Evolutionary conservation across 805 yeast genomes (phyloP), one percentile per base, ranked within the genome.

Genomic region (Yamadazyma olivae): DNA sequence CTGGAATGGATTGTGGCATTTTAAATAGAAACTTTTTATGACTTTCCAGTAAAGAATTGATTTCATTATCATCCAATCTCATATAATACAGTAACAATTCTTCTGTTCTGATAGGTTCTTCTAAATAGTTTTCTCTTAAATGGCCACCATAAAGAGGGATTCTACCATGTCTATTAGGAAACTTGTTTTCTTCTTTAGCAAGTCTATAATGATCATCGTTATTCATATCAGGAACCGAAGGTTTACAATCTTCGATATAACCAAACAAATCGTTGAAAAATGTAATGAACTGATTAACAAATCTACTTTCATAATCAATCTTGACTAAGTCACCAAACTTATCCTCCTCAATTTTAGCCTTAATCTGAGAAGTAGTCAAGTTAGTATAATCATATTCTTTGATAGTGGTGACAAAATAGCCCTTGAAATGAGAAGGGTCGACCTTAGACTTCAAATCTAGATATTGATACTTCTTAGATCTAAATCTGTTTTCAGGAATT

Each of bases 141-240:
- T 60, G 67, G 15, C 68, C 67, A 16, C 64, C 66, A 39, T 61
- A 60, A 6, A 52, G 27, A 4, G 59, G 56, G 3, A 57, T 33
- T 17, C 54, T 45, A 6, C 68, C 68, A 9, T 54, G 43, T 17
- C 42, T 36, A 33, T 55, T 41, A 7, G 45, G 48, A 33, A 25
- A 48, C 22, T 38, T 31, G 32, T 54, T 42, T 5, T 40, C 53
- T 24, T 44, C 43, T 25, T 33, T 40, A 10, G 52, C 39, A 23
- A 35, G 29, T 23, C 41, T 36, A 36, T 59, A 62, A 42, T 62
- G 67, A 7, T 40, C 56, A 30, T 53, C 51, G 35, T 56, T 51
- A 36, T 59, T 54, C 22, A 62, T 49, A 1, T 36, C 32, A 1
- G 27, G 40, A 17, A 56, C 36, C 2, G 31, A 15, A 3, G 68